Conservation (phyloP, 192 early-diverging fungal genomes). For the Gonapodya sp. region DNA sequence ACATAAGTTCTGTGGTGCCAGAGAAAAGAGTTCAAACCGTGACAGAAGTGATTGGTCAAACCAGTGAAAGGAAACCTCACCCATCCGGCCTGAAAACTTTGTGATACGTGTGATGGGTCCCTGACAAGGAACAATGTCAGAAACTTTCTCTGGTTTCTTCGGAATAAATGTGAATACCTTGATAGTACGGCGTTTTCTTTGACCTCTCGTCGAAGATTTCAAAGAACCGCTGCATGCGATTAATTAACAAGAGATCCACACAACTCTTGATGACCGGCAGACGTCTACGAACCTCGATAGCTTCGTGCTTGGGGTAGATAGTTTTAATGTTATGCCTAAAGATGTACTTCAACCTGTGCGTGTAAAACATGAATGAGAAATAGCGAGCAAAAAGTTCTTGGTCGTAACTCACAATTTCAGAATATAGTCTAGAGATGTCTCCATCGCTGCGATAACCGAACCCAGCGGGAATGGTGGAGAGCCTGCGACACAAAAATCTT, state of each 20-base stretch:
- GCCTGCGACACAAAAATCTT: too few relatives aligned
- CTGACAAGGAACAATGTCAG: neutral
- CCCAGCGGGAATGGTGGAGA: neutral
- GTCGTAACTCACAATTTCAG: neutral
- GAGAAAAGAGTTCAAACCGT: neutral
- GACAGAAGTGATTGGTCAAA: neutral
- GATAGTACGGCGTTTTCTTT: slow-evolving; percentile 9
- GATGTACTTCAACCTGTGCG: neutral
- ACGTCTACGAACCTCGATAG: too few relatives aligned
- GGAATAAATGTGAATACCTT: neutral
- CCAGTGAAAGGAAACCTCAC: neutral
- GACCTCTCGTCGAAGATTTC: slow-evolving; percentile 2
- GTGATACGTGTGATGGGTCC: slow-evolving; percentile 9
- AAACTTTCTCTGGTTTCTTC: neutral
- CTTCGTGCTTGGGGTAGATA: slow-evolving; percentile 8
- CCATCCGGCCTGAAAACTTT: slow-evolving; percentile 4
- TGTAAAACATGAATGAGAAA: neutral
- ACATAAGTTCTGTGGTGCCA: neutral
- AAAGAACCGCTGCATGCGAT: too few relatives aligned
- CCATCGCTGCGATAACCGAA: slow-evolving; percentile 2
- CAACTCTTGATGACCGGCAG: too few relatives aligned
- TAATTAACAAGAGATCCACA: too few relatives aligned
- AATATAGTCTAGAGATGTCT: neutral
- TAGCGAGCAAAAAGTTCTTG: neutral
- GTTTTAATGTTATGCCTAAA: neutral